Percentiles rank a stretch among this genome's conserved stretches.
Evolutionary conservation across 2,329 filamentous ascomycete species (phyloP).

Genomic region (Parafenestella ontariensis): DNA sequence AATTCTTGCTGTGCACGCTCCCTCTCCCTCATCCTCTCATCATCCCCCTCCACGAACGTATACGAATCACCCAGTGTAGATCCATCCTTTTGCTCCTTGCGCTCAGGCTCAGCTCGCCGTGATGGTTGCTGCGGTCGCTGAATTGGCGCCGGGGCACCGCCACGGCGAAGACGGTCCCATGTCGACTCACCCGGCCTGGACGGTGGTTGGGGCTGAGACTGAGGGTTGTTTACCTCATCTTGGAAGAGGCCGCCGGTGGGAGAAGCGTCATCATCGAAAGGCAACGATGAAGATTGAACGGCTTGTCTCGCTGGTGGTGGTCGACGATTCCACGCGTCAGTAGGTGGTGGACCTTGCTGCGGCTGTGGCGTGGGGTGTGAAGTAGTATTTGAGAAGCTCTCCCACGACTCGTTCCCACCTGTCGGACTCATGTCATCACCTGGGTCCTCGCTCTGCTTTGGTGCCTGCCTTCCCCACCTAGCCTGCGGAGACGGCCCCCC

Average conservation of each 20-base stretch:
- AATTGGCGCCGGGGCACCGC: constrained; percentile 25
- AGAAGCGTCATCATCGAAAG: constrained; percentile 43
- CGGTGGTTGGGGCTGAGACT: constrained; percentile 17
- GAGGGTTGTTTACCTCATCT: constrained; percentile 31
- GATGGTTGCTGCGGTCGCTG: constrained; percentile 21
- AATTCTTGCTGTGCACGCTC: constrained; percentile 59
- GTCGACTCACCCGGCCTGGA: constrained; percentile 45
- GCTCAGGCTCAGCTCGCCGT: constrained; percentile 23
- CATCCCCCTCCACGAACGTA: constrained; percentile 52
- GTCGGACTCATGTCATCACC: constrained; percentile 54
- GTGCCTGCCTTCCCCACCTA: constrained; percentile 32
- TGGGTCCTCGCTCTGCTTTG: constrained; percentile 28
- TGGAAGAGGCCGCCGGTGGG: constrained; percentile 48
- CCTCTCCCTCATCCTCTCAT: constrained; percentile 53
- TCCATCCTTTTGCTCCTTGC: constrained; percentile 34
- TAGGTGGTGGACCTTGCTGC: constrained; percentile 12
- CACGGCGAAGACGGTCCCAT: constrained; percentile 55
- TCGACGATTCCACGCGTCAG: too few species aligned
- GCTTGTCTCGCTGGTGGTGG: constrained; percentile 12
- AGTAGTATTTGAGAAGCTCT: constrained; percentile 21
- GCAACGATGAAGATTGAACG: constrained; percentile 13
- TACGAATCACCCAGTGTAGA: constrained; percentile 53
- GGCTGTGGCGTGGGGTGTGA: constrained; percentile 14
- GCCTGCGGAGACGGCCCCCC: constrained; percentile 49
- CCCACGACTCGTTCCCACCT: constrained; percentile 45